Base-by-base conservation (phyloP, 208 protist genomes). In the Phytomonas francai region DNA sequence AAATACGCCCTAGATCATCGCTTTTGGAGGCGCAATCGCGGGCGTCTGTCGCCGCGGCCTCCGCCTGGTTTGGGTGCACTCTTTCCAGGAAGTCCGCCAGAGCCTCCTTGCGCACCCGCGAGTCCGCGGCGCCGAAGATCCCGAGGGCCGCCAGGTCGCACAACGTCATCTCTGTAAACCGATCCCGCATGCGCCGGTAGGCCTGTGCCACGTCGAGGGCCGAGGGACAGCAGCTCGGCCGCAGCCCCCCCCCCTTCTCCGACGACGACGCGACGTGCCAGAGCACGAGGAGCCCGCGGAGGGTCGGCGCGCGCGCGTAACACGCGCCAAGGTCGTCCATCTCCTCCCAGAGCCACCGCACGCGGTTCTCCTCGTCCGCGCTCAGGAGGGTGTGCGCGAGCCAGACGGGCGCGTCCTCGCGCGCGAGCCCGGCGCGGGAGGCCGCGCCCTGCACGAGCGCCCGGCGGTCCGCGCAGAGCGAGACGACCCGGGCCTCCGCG, bases 321-420 rank as follows among this genome's bases (percentile, higher is more conserved):
- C 72, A 80, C n/a, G 70, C 32, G 45, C 60, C 57, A 31, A 83
- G 64, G 36, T 77, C 60, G 2, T 58, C 65, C 3, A 70, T 76
- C 72, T 93, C 88, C 77, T 94, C 84, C 59, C 73, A 70, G 33
- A 94, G 64, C 86, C 88, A 94, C 57, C 79, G 79, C 34, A 94
- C 68, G 29, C 83, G 81, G 58, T 87, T 84, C n/a, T 82, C 79
- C 71, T 94, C 88, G 19, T 94, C 88, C 3, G 75, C 71, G 28
- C 73, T 84, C 27, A 94, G 76, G 36, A 94, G 67, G 22, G 83
- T 58, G 11, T 80, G 81, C 9, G 78, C 85, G 42, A 79, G 54
- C 31, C 28, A 39, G 11, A 19, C 16, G 16, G 11, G 45, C 25
- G 19, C 45, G 45, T 12, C 0, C 19, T 9, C 45, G 11, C 25